Percentiles rank a stretch among this genome's conserved stretches.
Evolutionary conservation across 2,329 filamentous ascomycete genomes (phyloP).

Genomic region (Didymella pinodella): DNA sequence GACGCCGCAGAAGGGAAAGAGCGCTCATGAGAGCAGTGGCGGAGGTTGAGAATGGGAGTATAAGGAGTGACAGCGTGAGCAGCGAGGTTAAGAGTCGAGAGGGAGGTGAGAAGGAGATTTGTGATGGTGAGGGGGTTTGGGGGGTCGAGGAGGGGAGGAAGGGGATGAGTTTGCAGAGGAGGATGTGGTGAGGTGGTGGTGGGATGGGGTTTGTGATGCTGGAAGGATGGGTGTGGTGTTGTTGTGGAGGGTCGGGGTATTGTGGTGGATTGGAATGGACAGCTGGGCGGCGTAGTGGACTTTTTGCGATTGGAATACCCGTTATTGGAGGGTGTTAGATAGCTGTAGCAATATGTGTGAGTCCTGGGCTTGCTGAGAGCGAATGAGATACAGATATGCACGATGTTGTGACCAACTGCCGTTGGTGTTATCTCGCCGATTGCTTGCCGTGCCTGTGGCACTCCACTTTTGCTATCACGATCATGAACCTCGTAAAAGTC

Average conservation of each 20-base stretch:
- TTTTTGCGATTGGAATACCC: not conserved
- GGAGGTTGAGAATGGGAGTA: constrained; percentile 30
- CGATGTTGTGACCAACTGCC: not conserved
- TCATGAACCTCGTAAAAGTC: not conserved
- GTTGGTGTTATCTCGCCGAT: constrained; percentile 11
- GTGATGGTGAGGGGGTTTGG: constrained; percentile 23
- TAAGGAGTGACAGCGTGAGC: constrained; percentile 6
- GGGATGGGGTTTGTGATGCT: no score
- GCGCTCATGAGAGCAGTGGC: constrained; percentile 29
- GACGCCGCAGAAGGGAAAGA: constrained; percentile 27
- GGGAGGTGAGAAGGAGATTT: constrained; percentile 35
- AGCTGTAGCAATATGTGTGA: constrained; percentile 7
- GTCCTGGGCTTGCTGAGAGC: not conserved
- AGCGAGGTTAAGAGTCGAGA: constrained; percentile 26
- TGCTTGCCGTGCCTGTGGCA: not conserved
- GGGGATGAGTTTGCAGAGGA: constrained; percentile 35
- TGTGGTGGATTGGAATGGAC: no score
- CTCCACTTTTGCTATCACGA: constrained; percentile 6
- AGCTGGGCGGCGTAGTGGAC: not conserved
- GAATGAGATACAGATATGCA: not conserved
- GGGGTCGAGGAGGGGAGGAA: constrained; percentile 27
- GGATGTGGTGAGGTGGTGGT: constrained; percentile 17
- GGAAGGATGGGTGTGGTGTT: no score
- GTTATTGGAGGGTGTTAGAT: not conserved
- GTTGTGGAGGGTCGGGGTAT: no score